These are phyloP conservation scores for Linum lewisii DNA, from an alignment of 345 rosid species.

Conservation along the genomic window DNA sequence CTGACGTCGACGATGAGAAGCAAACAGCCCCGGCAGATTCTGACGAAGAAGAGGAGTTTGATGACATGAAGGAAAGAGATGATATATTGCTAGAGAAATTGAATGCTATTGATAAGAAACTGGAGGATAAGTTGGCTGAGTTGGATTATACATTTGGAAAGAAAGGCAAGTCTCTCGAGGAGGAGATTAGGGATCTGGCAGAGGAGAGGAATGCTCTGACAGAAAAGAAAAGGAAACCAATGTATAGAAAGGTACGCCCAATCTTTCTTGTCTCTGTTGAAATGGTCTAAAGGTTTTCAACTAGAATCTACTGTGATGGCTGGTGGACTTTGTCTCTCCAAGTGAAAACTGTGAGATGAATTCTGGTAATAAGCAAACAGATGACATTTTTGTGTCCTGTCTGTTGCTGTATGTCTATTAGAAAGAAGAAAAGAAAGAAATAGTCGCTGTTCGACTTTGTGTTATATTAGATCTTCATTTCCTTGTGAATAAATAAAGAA, in stretches of 20 bases:
- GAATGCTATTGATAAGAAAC: conserved; percentile 67
- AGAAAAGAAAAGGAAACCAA: conserved; percentile 72
- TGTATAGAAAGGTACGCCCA: conserved; percentile 61
- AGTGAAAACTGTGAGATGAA: background rate
- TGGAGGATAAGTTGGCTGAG: conserved; percentile 74
- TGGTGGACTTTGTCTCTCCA: background rate
- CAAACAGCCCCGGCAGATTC: conserved; percentile 21
- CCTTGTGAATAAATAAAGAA: too few species aligned
- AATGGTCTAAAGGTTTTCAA: background rate
- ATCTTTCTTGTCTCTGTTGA: background rate
- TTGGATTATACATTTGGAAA: conserved; percentile 89
- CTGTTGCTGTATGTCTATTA: background rate
- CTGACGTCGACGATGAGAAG: conserved; percentile 34
- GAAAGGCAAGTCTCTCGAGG: conserved; percentile 84
- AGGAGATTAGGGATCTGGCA: conserved; percentile 84
- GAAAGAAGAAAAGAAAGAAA: too few species aligned
- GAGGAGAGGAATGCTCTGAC: conserved; percentile 92
- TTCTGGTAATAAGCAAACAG: background rate
- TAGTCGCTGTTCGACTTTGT: too few species aligned
- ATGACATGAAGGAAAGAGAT: conserved; percentile 90
- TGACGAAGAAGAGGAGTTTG: conserved; percentile 72
- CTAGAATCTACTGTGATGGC: background rate
- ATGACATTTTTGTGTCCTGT: too few species aligned
- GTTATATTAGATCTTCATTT: too few species aligned
- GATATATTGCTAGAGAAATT: conserved; percentile 62